Conservation (phyloP, 23 red algal species). For the Gracilaria vermiculophylla region DNA sequence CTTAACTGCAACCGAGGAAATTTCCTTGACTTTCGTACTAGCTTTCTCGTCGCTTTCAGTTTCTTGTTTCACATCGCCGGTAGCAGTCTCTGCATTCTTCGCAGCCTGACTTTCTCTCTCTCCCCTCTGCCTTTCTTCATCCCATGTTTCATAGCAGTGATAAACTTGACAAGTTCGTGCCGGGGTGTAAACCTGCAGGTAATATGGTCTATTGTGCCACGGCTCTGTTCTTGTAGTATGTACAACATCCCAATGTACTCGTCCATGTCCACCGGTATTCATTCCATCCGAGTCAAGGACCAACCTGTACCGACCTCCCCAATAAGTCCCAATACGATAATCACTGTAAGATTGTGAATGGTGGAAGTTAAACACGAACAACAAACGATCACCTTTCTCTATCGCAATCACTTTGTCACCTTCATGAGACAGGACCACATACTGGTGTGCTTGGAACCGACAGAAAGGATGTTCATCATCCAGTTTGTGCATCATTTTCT, state of each 20-base stretch:
- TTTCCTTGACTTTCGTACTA: background rate
- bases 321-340: conserved; percentile 91
- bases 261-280: conserved; percentile 83
- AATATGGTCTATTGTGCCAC: conserved; percentile 91
- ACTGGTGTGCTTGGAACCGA: conserved; percentile 83
- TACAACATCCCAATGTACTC: conserved; percentile 79
- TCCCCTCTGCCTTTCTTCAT: conserved; percentile 23
- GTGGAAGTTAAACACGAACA: conserved; percentile 99
- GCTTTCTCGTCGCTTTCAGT: background rate
- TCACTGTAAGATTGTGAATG: conserved; percentile 81
- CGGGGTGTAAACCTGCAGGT: conserved; percentile 85
- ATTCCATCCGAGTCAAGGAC: conserved; percentile 88
- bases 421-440: conserved; percentile 74
- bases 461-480: conserved; percentile 83
- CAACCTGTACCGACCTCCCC: conserved; percentile 88
- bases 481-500: conserved; percentile 73
- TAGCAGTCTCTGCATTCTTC: background rate
- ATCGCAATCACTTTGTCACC: conserved; percentile 87
- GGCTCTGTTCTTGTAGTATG: conserved; percentile 42
- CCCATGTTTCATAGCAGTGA: conserved; percentile 87
- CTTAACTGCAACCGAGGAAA: background rate
- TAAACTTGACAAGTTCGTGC: conserved; percentile 93
- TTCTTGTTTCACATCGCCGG: background rate
- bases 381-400: conserved; percentile 86
- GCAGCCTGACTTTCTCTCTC: background rate